phyloP scores from a whole-genome alignment of 2,329 filamentous ascomycete genomes.

The Teratosphaeria zuluensis region DNA sequence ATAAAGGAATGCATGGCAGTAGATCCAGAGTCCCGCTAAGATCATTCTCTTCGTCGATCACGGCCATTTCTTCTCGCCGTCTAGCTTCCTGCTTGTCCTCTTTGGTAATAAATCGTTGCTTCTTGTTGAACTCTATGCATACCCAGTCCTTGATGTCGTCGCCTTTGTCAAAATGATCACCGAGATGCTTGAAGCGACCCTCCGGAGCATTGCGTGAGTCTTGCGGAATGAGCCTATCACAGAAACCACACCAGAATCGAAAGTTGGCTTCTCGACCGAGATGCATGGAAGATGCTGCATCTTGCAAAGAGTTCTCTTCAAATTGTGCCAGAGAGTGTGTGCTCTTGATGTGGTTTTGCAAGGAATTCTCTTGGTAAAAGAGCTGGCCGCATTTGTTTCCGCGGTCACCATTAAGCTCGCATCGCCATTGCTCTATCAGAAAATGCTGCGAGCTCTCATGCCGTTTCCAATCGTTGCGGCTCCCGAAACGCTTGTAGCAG shows the following conservation, averaged over 20 bases:
- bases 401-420: slow-evolving; percentile 36
- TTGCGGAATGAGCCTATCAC: slow-evolving; percentile 47
- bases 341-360: neutral
- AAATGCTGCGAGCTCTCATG: slow-evolving; percentile 77
- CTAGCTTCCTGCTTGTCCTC: slow-evolving; percentile 1
- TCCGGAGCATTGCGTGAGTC: slow-evolving; percentile 28
- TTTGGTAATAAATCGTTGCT: slow-evolving; percentile 21
- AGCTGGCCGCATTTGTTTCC: slow-evolving; percentile 45
- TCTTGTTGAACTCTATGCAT: slow-evolving; percentile 28
- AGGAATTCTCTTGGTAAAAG: slow-evolving; percentile 49
- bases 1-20: neutral
- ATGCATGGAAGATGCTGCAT: slow-evolving; percentile 27
- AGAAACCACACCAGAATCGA: slow-evolving; percentile 86
- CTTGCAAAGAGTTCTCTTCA: neutral
- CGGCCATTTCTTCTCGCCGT: neutral
- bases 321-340: neutral
- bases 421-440: slow-evolving; percentile 63
- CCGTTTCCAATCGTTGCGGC: slow-evolving; percentile 88
- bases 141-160: slow-evolving; percentile 49
- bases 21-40: slow-evolving; percentile 1
- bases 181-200: slow-evolving; percentile 60
- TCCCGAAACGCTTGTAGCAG: slow-evolving; percentile 71
- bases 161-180: slow-evolving; percentile 56
- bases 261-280: slow-evolving; percentile 56
- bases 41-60: slow-evolving; percentile 2